Evolutionary conservation across 176 grass and related monocot species (phyloP), one percentile per base, ranked within the genome.

Genomic region (Pharus latifolius): DNA sequence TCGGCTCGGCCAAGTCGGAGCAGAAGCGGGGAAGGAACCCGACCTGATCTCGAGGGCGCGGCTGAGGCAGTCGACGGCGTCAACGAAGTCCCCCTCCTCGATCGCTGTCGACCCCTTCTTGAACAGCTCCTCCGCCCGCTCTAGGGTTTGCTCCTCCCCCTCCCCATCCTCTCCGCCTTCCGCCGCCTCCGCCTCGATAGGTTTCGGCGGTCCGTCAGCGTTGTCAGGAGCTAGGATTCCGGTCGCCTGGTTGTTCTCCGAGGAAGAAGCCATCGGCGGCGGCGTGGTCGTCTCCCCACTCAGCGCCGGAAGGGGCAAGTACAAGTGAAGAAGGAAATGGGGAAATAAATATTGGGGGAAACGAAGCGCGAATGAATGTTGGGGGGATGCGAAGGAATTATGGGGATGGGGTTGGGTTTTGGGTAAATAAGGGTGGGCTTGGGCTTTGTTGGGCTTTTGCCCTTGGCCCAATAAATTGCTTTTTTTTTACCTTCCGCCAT

Each of bases 21-120:
- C 22, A 19, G 26, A 9, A 16, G 32, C 4, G 17, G 15, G 23
- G 10, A 40, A 17, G 59, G 7, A 91, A 77, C 64, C 75, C 75
- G 81, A 99, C 95, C 87, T 88, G 82, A 94, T 91, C 63, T 99
- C 90, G 67, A 99, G 90, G 62, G 90, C 84, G 50, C 82, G 87
- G 79, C 95, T 91, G 72, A 99, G 87, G 57, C 78, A 88, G 81
- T 99, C 90, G 12, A 81, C 90, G 71, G 95, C 90, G 9, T 84
- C 87, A 24, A 78, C 81, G 56, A 81, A 88, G 56, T 94, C 95
- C 28, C 73, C 95, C 2, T 88, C 95, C 84, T 99, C 87, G 70
- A 94, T 91, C 38, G 95, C 90, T 63, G 86, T 94, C 31, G 95
- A 94, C 6, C 95, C 90, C 65, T 56, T 48, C 47, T 86, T 82